These are phyloP conservation scores for Cardamine chenopodiifolia DNA, from an alignment of 345 rosid genomes.

Conservation along the genomic window DNA sequence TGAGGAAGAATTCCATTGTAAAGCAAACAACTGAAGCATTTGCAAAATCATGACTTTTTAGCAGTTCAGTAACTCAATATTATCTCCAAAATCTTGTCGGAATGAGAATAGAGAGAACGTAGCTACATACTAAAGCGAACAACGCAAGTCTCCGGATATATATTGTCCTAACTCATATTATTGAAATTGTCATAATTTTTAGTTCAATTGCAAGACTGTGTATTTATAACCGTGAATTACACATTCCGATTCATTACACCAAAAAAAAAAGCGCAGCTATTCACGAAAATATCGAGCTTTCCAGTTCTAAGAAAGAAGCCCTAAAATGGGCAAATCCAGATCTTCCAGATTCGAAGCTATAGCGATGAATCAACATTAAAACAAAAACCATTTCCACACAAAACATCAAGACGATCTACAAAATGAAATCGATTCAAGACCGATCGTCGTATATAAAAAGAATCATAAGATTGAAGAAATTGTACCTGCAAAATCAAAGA, in stretches of 20 bases:
- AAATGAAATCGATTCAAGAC: slow-evolving; percentile 26
- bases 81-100: not conserved
- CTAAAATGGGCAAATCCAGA: slow-evolving; percentile 8
- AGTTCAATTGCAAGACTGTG: slow-evolving; percentile 1
- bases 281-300: not conserved
- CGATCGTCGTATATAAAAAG: not conserved
- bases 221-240: not conserved
- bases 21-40: slow-evolving; percentile 19
- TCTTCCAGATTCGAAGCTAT: slow-evolving; percentile 21
- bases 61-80: not conserved
- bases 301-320: not conserved
- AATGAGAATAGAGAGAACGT: slow-evolving; percentile 7
- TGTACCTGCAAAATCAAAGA: slow-evolving; percentile 27
- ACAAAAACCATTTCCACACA: slow-evolving; percentile 2
- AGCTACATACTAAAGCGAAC: slow-evolving; percentile 3
- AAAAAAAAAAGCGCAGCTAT: not conserved
- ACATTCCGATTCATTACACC: slow-evolving; percentile 5
- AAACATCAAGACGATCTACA: slow-evolving; percentile 14
- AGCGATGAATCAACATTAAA: slow-evolving; percentile 1
- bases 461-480: not conserved
- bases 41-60: slow-evolving; percentile 18
- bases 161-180: not conserved
- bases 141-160: not conserved
- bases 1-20: not conserved
- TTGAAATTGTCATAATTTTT: not conserved